These are phyloP conservation scores for Aspergillus awamori DNA, from an alignment of 2,329 filamentous ascomycete genomes.

Conservation along the genomic window DNA sequence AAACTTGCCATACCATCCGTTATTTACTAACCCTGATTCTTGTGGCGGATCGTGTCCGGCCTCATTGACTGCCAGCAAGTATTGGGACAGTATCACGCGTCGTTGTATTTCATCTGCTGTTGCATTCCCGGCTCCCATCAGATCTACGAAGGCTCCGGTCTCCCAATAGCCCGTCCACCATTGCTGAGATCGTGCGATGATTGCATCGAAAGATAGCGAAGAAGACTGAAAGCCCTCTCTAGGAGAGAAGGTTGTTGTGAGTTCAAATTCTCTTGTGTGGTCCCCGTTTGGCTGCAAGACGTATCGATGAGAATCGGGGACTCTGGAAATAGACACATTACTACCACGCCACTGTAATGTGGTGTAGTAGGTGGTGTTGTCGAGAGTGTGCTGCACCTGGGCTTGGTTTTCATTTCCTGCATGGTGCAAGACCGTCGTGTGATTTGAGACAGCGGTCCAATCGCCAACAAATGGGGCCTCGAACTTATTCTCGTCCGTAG, in stretches of 20 bases:
- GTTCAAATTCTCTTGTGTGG: not conserved
- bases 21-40: constrained; percentile 55
- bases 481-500: constrained; percentile 54
- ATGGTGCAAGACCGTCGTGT: constrained; percentile 1
- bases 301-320: constrained; percentile 2
- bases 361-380: constrained; percentile 4
- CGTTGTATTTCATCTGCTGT: constrained; percentile 56
- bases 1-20: constrained; percentile 62
- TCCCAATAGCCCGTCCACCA: constrained; percentile 58
- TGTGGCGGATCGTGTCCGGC: constrained; percentile 14
- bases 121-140: constrained; percentile 44
- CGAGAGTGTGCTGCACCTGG: constrained; percentile 1
- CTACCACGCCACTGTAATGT: not conserved
- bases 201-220: constrained; percentile 21
- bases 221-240: not conserved
- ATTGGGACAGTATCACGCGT: constrained; percentile 58
- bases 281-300: not conserved
- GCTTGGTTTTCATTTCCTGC: not conserved
- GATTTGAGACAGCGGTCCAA: constrained; percentile 50
- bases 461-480: constrained; percentile 59
- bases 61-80: constrained; percentile 57
- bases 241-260: not conserved
- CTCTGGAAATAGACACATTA: not conserved
- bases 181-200: constrained; percentile 4
- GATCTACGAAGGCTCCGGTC: constrained; percentile 56